Percentiles rank a stretch among this genome's conserved stretches.
These are phyloP conservation scores for Polysphondylium violaceum DNA, from an alignment of 78 protist genomes.

Conservation along the genomic window DNA sequence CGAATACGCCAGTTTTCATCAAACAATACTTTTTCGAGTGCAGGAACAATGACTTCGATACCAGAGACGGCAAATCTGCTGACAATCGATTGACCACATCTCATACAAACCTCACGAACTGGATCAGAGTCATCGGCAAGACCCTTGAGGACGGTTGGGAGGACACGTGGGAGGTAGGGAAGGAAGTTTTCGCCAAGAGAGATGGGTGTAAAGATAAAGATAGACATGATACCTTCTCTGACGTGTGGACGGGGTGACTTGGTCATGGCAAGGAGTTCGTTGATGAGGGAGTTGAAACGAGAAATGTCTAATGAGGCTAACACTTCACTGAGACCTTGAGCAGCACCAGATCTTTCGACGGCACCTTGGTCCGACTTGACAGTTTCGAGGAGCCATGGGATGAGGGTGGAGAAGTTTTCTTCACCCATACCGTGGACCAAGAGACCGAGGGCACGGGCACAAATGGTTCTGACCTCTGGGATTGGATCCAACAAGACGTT, in stretches of 20 bases:
- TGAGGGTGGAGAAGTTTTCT: slow-evolving; percentile 80
- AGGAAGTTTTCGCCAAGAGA: slow-evolving; percentile 82
- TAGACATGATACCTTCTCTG: slow-evolving; percentile 78
- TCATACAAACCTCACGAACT: slow-evolving; percentile 91
- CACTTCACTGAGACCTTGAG: slow-evolving; percentile 91
- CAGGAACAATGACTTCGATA: slow-evolving; percentile 88
- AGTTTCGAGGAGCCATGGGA: slow-evolving; percentile 88
- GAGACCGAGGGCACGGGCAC: slow-evolving; percentile 77
- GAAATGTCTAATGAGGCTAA: slow-evolving; percentile 80
- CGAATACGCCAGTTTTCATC: slow-evolving; percentile 94
- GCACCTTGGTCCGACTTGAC: slow-evolving; percentile 73
- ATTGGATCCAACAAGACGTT: slow-evolving; percentile 90
- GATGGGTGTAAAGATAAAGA: slow-evolving; percentile 79
- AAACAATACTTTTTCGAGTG: slow-evolving; percentile 87
- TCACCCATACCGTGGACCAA: slow-evolving; percentile 90
- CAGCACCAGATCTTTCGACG: slow-evolving; percentile 95
- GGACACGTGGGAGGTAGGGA: slow-evolving; percentile 62
- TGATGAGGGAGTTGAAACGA: slow-evolving; percentile 78
- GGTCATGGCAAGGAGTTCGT: slow-evolving; percentile 76
- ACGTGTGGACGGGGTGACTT: slow-evolving; percentile 65
- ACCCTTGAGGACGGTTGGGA: slow-evolving; percentile 86
- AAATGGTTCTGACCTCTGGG: slow-evolving; percentile 86
- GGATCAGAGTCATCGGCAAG: slow-evolving; percentile 91
- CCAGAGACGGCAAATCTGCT: slow-evolving; percentile 73
- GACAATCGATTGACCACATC: slow-evolving; percentile 91